Percentiles rank a stretch among this genome's conserved stretches.
phyloP scores from a whole-genome alignment of 441 rosid species.

The Brassica balearica region DNA sequence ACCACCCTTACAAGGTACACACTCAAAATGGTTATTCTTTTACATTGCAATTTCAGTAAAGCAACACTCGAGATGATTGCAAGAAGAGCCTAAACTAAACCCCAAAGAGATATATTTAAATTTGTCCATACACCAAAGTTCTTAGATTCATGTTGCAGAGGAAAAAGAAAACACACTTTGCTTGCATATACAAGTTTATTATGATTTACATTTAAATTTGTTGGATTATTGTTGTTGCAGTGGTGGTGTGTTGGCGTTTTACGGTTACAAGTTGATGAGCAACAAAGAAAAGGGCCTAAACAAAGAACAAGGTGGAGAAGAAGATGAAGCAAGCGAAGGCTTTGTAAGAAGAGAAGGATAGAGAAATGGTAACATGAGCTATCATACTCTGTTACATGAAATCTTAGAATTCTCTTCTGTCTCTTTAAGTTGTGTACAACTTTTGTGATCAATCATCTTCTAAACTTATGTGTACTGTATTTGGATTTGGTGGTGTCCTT shows the following conservation, averaged over 20 bases:
- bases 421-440: constrained; percentile 27
- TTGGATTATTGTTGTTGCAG: constrained; percentile 52
- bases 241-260: constrained; percentile 72
- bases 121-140: background rate
- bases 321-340: constrained; percentile 46
- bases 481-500: background rate
- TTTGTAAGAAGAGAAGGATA: constrained; percentile 36
- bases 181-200: background rate
- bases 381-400: background rate
- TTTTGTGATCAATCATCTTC: constrained; percentile 33
- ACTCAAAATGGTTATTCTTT: constrained; percentile 6
- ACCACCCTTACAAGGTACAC: constrained; percentile 64
- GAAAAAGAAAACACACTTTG: background rate
- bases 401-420: background rate
- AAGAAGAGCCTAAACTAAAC: constrained; percentile 7
- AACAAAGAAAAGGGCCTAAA: constrained; percentile 44
- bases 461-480: constrained; percentile 13
- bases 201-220: background rate
- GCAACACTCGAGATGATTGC: background rate
- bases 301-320: constrained; percentile 45
- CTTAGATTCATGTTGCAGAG: background rate
- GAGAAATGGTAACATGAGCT: constrained; percentile 19
- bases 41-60: background rate
- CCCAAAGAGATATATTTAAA: background rate
- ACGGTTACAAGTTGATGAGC: constrained; percentile 62